Percentiles rank a stretch among this genome's conserved stretches.
phyloP scores from a whole-genome alignment of 306 rosid species.

The Trichosanthes cucumerina region DNA sequence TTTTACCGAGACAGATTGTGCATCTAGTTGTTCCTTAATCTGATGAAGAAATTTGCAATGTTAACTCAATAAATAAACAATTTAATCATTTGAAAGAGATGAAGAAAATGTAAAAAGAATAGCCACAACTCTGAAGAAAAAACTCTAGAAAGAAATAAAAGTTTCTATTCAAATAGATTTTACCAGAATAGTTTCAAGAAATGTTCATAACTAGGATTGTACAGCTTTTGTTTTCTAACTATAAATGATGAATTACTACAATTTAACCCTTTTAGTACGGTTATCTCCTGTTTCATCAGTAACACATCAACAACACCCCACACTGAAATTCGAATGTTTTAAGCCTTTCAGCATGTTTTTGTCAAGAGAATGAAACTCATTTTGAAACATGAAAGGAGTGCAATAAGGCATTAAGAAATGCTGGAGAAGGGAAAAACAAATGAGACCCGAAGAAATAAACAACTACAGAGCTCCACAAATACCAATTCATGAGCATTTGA shows the following conservation, averaged over 20 bases:
- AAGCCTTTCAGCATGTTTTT: neutral
- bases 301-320: too few relatives aligned
- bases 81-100: neutral
- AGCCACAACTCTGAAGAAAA: neutral
- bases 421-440: neutral
- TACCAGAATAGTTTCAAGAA: neutral
- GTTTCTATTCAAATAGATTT: neutral
- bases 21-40: slow-evolving; percentile 75
- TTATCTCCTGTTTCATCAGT: too few relatives aligned
- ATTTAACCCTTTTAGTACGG: neutral
- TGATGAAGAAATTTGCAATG: slow-evolving; percentile 18
- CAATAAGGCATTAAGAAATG: neutral
- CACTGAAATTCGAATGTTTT: neutral
- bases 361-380: neutral
- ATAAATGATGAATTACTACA: neutral
- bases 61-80: neutral
- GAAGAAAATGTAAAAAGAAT: neutral
- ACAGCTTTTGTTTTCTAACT: neutral
- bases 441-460: neutral
- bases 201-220: neutral
- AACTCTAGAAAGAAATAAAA: neutral
- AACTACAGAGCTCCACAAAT: neutral
- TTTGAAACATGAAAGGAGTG: neutral
- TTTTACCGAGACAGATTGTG: slow-evolving; percentile 62
- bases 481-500: neutral